phyloP scores from a whole-genome alignment of 768 basidiomycete species.

The Phaeotremella fagi region DNA sequence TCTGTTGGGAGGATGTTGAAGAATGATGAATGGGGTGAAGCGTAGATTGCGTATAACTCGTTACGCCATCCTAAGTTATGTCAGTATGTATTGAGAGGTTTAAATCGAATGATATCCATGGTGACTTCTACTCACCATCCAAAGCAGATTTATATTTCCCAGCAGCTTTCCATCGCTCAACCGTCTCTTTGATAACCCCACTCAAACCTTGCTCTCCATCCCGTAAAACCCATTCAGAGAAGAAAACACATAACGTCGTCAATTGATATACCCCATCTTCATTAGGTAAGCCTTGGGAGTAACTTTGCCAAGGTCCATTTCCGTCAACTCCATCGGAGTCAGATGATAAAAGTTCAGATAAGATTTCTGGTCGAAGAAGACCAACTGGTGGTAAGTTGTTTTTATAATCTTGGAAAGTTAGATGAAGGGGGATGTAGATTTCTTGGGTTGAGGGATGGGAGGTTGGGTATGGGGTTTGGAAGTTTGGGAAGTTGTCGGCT shows the following conservation, averaged over 20 bases:
- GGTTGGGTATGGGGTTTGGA: constrained; percentile 14
- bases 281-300: neutral
- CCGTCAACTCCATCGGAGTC: neutral
- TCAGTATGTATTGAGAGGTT: no score
- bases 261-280: neutral
- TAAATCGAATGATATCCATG: no score
- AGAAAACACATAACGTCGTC: constrained; percentile 52
- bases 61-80: constrained; percentile 62
- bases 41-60: constrained; percentile 66
- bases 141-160: constrained; percentile 46
- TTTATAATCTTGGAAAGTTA: constrained; percentile 29
- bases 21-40: constrained; percentile 27
- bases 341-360: constrained; percentile 8
- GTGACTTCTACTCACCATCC: constrained; percentile 42
- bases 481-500: constrained; percentile 34
- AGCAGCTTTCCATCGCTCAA: constrained; percentile 41
- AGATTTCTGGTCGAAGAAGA: constrained; percentile 47
- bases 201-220: constrained; percentile 26
- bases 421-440: constrained; percentile 37
- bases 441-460: constrained; percentile 18
- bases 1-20: neutral
- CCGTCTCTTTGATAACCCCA: constrained; percentile 20
- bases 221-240: constrained; percentile 20
- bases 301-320: neutral
- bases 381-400: constrained; percentile 48